A percentile compares a stretch with the other conserved stretches of the same genome.
Evolutionary conservation across 2,329 filamentous ascomycete species (phyloP).

Genomic region (Tolypocladium endophyticum): DNA sequence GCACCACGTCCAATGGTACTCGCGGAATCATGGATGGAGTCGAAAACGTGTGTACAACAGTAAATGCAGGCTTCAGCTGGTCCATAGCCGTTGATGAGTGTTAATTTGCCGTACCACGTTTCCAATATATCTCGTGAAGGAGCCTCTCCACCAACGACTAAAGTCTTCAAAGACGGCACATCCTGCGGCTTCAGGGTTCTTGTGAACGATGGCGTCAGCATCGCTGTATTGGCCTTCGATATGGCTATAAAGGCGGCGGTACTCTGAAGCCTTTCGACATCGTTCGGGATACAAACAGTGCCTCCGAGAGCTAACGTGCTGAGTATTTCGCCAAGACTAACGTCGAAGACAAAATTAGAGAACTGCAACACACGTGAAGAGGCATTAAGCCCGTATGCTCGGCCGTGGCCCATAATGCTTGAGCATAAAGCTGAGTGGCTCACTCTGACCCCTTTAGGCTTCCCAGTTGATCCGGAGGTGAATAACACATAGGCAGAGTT

Average conservation of each 20-base stretch:
- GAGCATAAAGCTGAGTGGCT: constrained; percentile 43
- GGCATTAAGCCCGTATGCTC: constrained; percentile 31
- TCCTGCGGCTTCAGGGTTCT: constrained; percentile 6
- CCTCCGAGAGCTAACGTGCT: constrained; percentile 9
- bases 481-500: constrained; percentile 14
- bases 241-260: neutral
- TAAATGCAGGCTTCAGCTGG: constrained; percentile 8
- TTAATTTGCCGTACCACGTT: constrained; percentile 7
- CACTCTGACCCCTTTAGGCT: constrained; percentile 15
- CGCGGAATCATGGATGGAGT: neutral
- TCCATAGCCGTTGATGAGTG: constrained; percentile 8
- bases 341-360: constrained; percentile 39
- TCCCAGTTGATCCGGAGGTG: constrained; percentile 16
- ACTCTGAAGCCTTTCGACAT: constrained; percentile 6
- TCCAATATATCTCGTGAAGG: constrained; percentile 1
- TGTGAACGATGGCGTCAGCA: constrained; percentile 5
- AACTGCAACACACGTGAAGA: constrained; percentile 42
- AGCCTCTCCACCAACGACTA: constrained; percentile 7
- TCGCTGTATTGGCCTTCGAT: neutral
- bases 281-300: constrained; percentile 10
- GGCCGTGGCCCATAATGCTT: constrained; percentile 34
- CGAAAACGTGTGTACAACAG: neutral
- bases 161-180: constrained; percentile 4
- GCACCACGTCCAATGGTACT: constrained; percentile 4
- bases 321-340: constrained; percentile 22